Evolutionary conservation across 1,284 basidiomycete species (phyloP), one percentile per base, ranked within the genome.

Genomic region (Rugosomyces carneus): DNA sequence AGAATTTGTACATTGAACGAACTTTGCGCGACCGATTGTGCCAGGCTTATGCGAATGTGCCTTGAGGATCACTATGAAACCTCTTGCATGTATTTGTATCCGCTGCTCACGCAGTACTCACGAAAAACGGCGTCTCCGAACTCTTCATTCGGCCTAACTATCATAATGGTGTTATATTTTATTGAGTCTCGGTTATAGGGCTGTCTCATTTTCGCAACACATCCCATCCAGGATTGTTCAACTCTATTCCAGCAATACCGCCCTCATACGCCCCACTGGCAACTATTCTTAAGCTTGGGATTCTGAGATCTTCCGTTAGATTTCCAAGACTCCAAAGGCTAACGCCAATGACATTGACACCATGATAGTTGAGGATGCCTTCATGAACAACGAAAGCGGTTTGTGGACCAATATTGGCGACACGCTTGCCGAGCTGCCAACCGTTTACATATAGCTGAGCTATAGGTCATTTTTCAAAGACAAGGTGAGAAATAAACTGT

Each of bases 381-480:
- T 49, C 38, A 6, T 52, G 53, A 16, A 54, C 53, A 11, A 47
- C 45, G 35, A 54, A 54, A 1, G 42, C 41, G 1, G 36, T 47
- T 37, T 55, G 53, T 0, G 53, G 53, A 0, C 53, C 51, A 11
- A 53, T 47, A 31, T 55, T 53, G 5, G 49, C 47, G 8, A 55
- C 29, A 4, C 51, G 51, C 32, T 53, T 51, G 5, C 53, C 53
- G 42, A 52, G 44, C 19, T 52, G 51, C 51, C 50, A 49, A 15
- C 52, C 52, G 23, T 53, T 53, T 5, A 53, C 42, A 44, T 53
- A 53, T 15, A 53, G 45, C 44, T 53, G 52, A n/a, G n/a, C n/a
- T n/a, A n/a, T n/a, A n/a, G n/a, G n/a, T n/a, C n/a, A n/a, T n/a
- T n/a, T n/a, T n/a, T n/a, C n/a, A n/a, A n/a, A n/a, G n/a, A n/a